phyloP scores from a whole-genome alignment of 169 alveolate species.

The Eimeria necatrix region DNA sequence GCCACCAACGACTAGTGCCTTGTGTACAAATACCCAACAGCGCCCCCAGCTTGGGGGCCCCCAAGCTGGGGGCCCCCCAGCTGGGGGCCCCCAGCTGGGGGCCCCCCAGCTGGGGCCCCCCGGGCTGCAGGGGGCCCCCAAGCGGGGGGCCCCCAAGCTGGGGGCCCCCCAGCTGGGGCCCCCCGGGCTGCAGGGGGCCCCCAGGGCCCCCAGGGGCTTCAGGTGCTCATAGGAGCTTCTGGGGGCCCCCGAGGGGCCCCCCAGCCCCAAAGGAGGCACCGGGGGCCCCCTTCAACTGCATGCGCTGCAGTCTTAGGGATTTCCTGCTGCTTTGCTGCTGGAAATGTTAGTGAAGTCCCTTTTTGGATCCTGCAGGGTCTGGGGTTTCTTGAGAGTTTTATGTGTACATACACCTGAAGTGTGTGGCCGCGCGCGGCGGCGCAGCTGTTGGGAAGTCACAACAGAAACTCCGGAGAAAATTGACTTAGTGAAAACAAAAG shows the following conservation, averaged over 20 bases:
- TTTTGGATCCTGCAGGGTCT: no score
- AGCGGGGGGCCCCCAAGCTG: not conserved
- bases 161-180: slow-evolving; percentile 9
- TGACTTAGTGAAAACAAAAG: no score
- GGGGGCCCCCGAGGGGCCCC: not conserved
- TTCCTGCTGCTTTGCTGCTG: no score
- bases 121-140: not conserved
- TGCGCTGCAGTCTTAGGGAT: not conserved
- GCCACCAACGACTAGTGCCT: not conserved
- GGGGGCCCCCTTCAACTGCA: not conserved
- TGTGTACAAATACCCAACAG: not conserved
- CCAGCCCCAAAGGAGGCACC: not conserved
- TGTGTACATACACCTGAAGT: not conserved
- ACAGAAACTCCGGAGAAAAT: no score
- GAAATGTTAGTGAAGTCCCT: no score
- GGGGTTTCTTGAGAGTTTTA: not conserved
- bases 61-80: slow-evolving; percentile 11
- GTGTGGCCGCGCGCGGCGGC: not conserved
- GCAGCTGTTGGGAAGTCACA: not conserved
- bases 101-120: not conserved
- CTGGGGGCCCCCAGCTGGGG: slow-evolving; percentile 26
- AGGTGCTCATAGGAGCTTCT: slow-evolving; percentile 1
- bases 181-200: not conserved
- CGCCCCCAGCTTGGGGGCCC: no score
- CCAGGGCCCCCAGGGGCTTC: not conserved